Conservation (phyloP, 306 rosid genomes). For the Glycine soja region DNA sequence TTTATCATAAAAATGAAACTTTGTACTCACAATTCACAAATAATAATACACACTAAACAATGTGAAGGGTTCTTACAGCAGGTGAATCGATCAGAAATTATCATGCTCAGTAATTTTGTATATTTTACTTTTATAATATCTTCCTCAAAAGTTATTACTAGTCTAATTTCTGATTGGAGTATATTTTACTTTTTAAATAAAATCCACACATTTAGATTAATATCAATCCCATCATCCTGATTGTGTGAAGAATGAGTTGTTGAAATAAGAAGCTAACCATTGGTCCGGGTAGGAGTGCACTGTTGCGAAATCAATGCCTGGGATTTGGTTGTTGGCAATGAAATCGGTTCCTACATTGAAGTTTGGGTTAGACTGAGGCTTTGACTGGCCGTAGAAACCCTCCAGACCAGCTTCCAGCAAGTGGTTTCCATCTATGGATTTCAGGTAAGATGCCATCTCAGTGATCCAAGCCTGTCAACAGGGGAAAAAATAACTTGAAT, state of each 20-base stretch:
- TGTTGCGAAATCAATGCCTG: slow-evolving; percentile 87
- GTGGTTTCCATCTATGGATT: slow-evolving; percentile 89
- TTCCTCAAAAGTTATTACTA: no score
- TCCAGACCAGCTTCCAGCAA: slow-evolving; percentile 87
- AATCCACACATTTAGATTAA: no score
- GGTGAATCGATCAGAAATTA: no score
- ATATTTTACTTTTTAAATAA: no score
- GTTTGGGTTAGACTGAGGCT: slow-evolving; percentile 62
- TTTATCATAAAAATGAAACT: no score
- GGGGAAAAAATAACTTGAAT: neutral
- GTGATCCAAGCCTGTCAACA: slow-evolving; percentile 76
- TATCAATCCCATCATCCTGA: neutral
- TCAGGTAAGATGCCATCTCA: slow-evolving; percentile 91
- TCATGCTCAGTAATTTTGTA: no score
- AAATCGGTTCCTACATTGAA: slow-evolving; percentile 83
- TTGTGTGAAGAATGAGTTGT: neutral
- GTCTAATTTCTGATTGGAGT: no score
- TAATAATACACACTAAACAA: no score
- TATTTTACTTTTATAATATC: no score
- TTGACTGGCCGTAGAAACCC: slow-evolving; percentile 85
- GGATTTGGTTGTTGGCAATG: slow-evolving; percentile 84
- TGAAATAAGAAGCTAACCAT: slow-evolving; percentile 47
- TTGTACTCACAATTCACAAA: no score
- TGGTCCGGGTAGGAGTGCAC: slow-evolving; percentile 91
- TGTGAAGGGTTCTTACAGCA: no score